Base-by-base conservation (phyloP, 169 alveolate species). In the Plasmodium coatneyi region DNA sequence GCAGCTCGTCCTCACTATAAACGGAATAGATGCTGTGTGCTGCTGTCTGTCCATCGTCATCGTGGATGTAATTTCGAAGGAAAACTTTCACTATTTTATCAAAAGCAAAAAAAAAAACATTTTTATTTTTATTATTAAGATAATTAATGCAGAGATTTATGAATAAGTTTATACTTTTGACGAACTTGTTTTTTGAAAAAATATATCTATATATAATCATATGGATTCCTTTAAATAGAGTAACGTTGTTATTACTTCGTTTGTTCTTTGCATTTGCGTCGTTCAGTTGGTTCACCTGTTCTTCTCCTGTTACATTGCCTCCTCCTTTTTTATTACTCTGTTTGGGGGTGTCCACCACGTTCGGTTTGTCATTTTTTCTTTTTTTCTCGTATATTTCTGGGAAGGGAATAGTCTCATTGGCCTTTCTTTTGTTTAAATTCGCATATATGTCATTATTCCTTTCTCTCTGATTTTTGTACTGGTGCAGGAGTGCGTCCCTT, bases 361-460 rank as follows among this genome's bases (percentile, higher is more conserved):
- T 52, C 32, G 12, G 22, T 5, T 66, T 79, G 10, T 41, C 56
- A 14, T 12, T 25, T 89, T 80, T 89, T 43, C 78, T 80, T 89
- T 70, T 80, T 49, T 89, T 89, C 71, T 89, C 91, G 71, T 89
- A 89, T 78, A 89, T 89, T 89, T 89, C 94, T 9, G 94, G 94
- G 10, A 89, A 89, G 34, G 94, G 94, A 36, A 89, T 66, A 32
- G 82, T 12, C 74, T 89, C 94, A 89, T 89, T 89, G 32, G 71
- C 84, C 25, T 80, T 89, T 28, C 94, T 79, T 89, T 89, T 89
- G 54, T 89, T 89, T 39, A 89, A 60, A 70, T 78, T 80, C 25
- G 71, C 46, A 54, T 25, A 80, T 56, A 89, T 80, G 52, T 89
- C 94, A n/a, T 76, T 86, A 14, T 30, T 52, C 9, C 41, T 82